Conservation (phyloP, 495 filamentous ascomycete species). For the Delitschia confertaspora region DNA sequence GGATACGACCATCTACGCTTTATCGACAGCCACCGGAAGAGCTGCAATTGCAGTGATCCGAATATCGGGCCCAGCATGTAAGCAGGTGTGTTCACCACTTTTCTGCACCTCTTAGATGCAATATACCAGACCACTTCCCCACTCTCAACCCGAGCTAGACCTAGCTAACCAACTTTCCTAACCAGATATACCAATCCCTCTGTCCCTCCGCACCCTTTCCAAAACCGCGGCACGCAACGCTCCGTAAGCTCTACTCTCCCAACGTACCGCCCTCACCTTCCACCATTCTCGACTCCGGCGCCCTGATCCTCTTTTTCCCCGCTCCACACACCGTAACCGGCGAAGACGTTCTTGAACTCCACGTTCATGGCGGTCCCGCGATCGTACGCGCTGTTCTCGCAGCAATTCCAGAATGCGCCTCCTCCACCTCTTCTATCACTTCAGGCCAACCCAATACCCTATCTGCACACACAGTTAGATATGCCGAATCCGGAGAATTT, state of each 20-base stretch:
- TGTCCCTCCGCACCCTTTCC: constrained; percentile 59
- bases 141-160: neutral
- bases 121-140: constrained; percentile 13
- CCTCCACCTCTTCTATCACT: too few species aligned
- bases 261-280: constrained; percentile 25
- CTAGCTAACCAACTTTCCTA: neutral
- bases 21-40: constrained; percentile 78
- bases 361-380: constrained; percentile 87
- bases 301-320: constrained; percentile 83
- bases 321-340: constrained; percentile 78
- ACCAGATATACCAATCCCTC: constrained; percentile 66
- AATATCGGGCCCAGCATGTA: constrained; percentile 66
- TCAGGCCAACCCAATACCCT: constrained; percentile 1
- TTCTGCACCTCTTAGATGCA: neutral
- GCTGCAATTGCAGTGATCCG: constrained; percentile 89
- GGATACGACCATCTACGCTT: constrained; percentile 69
- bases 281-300: constrained; percentile 66
- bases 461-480: constrained; percentile 48
- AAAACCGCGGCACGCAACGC: constrained; percentile 63
- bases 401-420: constrained; percentile 50
- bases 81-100: constrained; percentile 6
- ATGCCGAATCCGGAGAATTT: constrained; percentile 93
- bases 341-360: constrained; percentile 85
- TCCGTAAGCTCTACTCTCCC: constrained; percentile 71
- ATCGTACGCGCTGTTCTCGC: constrained; percentile 75